A percentile compares a stretch with the other conserved stretches of the same genome.
Conservation (phyloP, 805 yeast genomes). For the Sugiyamaella floridensis region DNA sequence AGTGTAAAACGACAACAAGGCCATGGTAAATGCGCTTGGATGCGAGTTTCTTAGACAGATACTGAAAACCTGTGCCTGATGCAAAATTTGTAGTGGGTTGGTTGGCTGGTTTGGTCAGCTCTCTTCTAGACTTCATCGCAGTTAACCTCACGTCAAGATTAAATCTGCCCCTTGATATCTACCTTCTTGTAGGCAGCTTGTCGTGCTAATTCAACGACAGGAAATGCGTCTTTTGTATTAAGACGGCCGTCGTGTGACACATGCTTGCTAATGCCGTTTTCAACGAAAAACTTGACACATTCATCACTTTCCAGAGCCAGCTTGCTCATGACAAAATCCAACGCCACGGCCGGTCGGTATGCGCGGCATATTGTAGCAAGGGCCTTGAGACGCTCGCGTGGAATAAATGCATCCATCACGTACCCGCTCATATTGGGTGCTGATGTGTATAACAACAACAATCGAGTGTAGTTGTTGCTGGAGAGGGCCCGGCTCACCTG, state of each 20-base stretch:
- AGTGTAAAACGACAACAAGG: no score
- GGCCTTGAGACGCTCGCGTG: slow-evolving; percentile 51
- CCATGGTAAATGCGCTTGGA: no score
- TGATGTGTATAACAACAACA: slow-evolving; percentile 40
- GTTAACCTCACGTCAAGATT: neutral
- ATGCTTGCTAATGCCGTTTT: slow-evolving; percentile 34
- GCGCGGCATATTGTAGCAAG: slow-evolving; percentile 50
- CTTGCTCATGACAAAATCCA: slow-evolving; percentile 20
- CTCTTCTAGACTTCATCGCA: neutral
- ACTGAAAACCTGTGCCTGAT: no score
- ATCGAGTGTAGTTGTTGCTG: slow-evolving; percentile 44
- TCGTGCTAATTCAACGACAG: slow-evolving; percentile 34
- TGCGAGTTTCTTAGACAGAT: no score
- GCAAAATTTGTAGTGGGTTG: neutral
- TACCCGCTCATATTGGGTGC: slow-evolving; percentile 40
- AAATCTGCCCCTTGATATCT: slow-evolving; percentile 83
- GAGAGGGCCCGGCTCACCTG: slow-evolving; percentile 31
- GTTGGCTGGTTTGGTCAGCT: neutral
- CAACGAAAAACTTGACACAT: slow-evolving; percentile 38
- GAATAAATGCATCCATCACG: slow-evolving; percentile 48
- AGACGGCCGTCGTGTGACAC: slow-evolving; percentile 17
- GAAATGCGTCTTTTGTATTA: slow-evolving; percentile 23
- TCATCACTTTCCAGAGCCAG: slow-evolving; percentile 37
- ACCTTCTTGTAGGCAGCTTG: slow-evolving; percentile 46
- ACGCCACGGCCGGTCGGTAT: slow-evolving; percentile 34